Conservation (phyloP, 2,329 filamentous ascomycete species). For the Pestalotiopsis sp. region DNA sequence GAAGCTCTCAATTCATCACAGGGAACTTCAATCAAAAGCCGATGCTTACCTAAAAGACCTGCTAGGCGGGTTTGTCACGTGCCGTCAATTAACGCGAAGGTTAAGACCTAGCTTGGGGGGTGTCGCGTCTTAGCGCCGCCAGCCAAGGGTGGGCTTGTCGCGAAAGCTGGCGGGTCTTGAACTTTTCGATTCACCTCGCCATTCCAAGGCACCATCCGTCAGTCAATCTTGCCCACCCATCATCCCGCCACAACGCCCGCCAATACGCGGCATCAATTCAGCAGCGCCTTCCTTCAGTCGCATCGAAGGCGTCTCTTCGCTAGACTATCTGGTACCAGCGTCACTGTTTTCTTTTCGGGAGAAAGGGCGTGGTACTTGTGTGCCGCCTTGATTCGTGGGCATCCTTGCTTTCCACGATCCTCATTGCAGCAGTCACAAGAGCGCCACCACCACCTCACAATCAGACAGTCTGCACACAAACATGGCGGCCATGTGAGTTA, state of each 20-base stretch:
- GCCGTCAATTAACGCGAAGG: constrained; percentile 13
- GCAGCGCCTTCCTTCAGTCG: neutral
- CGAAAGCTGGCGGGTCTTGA: constrained; percentile 2
- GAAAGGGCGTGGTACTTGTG: neutral
- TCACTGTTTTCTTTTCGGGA: neutral
- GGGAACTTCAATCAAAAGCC: neutral
- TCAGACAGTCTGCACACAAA: constrained; percentile 9
- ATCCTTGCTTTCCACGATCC: neutral
- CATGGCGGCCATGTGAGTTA: constrained; percentile 29
- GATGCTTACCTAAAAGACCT: neutral
- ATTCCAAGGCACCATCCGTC: neutral
- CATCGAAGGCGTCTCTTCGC: neutral
- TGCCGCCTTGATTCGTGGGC: neutral
- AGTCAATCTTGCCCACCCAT: neutral
- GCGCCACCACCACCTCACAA: neutral
- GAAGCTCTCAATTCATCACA: neutral
- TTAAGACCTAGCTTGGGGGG: neutral
- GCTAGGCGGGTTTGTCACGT: constrained; percentile 1
- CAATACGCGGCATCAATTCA: neutral
- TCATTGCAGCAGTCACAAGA: neutral
- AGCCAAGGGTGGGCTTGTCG: neutral
- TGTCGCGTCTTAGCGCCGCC: constrained; percentile 3
- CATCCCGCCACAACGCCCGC: neutral
- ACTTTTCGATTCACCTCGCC: neutral
- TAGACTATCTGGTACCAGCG: neutral